Percentiles rank a stretch among this genome's conserved stretches.
phyloP scores from a whole-genome alignment of 2,329 filamentous ascomycete genomes.

The Alternaria ethzedia region DNA sequence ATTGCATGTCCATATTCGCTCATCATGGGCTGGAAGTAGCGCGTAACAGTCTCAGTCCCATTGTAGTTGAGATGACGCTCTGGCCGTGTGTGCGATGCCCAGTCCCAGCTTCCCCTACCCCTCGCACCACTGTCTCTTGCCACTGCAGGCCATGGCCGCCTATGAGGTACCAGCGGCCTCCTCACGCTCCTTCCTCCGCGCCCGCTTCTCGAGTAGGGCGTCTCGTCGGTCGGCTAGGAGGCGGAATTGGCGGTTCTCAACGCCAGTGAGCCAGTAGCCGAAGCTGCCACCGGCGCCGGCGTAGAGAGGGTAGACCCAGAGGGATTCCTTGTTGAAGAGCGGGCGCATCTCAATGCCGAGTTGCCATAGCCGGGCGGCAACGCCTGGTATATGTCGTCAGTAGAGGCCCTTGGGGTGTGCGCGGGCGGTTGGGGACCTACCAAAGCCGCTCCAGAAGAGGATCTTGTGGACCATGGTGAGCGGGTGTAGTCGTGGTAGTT shows the following conservation, averaged over 20 bases:
- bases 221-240: slow-evolving; percentile 81
- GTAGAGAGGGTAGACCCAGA: slow-evolving; percentile 93
- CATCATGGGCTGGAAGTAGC: slow-evolving; percentile 9
- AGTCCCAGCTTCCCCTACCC: slow-evolving; percentile 1
- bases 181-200: slow-evolving; percentile 73
- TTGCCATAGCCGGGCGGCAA: slow-evolving; percentile 93
- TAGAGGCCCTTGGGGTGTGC: slow-evolving; percentile 17
- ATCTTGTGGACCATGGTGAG: slow-evolving; percentile 62
- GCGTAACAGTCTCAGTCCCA: not conserved
- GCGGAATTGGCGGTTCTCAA: slow-evolving; percentile 81
- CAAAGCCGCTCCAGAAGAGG: slow-evolving; percentile 89
- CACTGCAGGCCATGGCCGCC: not conserved
- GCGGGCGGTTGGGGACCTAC: slow-evolving; percentile 61
- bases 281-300: slow-evolving; percentile 86
- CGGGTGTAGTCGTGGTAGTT: not conserved
- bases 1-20: slow-evolving; percentile 1
- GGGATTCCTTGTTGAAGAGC: slow-evolving; percentile 80
- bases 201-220: slow-evolving; percentile 85
- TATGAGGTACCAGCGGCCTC: slow-evolving; percentile 37
- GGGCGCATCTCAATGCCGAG: slow-evolving; percentile 98
- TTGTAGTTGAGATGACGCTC: slow-evolving; percentile 2
- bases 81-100: not conserved
- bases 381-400: slow-evolving; percentile 63
- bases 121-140: not conserved
- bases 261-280: slow-evolving; percentile 94